These are phyloP conservation scores for Penicillium sclerotigenum DNA, from an alignment of 2,329 filamentous ascomycete genomes.

Conservation along the genomic window DNA sequence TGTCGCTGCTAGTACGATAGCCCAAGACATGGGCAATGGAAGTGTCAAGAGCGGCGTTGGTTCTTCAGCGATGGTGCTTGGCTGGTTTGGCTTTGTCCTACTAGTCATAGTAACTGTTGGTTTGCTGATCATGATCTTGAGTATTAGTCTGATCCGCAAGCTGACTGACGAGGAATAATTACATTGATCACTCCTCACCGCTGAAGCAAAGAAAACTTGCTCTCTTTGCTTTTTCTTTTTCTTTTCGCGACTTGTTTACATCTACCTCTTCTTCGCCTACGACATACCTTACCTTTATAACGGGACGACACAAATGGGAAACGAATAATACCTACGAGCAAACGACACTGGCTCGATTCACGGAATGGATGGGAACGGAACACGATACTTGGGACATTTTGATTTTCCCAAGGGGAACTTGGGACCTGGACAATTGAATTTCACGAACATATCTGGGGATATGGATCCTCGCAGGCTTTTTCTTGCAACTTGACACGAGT, in stretches of 20 bases:
- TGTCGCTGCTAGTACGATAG: slow-evolving; percentile 88
- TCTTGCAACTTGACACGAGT: neutral
- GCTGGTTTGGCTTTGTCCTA: slow-evolving; percentile 93
- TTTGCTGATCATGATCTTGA: slow-evolving; percentile 91
- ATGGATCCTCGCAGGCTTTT: slow-evolving; percentile 7
- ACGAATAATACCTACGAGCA: slow-evolving; percentile 26
- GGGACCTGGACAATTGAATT: slow-evolving; percentile 15
- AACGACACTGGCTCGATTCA: slow-evolving; percentile 11
- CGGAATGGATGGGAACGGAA: slow-evolving; percentile 18
- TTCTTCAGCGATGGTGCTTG: slow-evolving; percentile 92
- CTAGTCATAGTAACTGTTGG: slow-evolving; percentile 95
- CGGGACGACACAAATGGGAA: slow-evolving; percentile 24
- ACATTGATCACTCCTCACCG: neutral
- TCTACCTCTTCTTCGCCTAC: slow-evolving; percentile 6
- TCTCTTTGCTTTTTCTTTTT: slow-evolving; percentile 8
- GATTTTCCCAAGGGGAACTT: slow-evolving; percentile 3
- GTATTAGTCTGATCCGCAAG: slow-evolving; percentile 74
- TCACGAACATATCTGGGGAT: slow-evolving; percentile 20
- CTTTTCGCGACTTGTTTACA: slow-evolving; percentile 10
- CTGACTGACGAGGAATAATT: slow-evolving; percentile 44
- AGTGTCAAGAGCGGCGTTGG: slow-evolving; percentile 83
- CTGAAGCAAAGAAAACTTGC: neutral
- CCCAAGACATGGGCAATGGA: slow-evolving; percentile 88
- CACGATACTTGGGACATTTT: slow-evolving; percentile 15
- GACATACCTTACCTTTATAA: slow-evolving; percentile 16